Evolutionary conservation across 169 alveolate genomes (phyloP), one percentile per base, ranked within the genome.

Genomic region (Blepharisma undulans): DNA sequence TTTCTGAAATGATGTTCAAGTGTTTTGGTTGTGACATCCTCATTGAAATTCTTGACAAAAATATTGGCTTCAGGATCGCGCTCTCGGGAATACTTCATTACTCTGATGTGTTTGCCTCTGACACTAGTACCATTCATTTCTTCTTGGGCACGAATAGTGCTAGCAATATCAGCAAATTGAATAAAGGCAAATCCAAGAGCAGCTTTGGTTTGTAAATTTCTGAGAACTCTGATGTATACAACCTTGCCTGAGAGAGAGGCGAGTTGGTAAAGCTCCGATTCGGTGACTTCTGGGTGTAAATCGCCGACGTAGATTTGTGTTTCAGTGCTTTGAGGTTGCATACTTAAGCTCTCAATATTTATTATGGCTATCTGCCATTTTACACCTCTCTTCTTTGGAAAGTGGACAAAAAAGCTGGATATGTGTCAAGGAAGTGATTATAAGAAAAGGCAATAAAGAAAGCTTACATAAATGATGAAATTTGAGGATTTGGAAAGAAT

Each of bases 151-250:
- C 72, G 29, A 25, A 21, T 22, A 21, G 89, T 74, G 33, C 60
- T 25, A 18, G 29, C 22, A 4, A n/a, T 22, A 4, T 82, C 78
- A 25, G 72, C 48, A 59, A 82, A 82, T n/a, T 32, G 33, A 21
- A 59, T 59, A 59, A 82, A 82, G 29, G 89, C 89, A 32, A 25
- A 82, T n/a, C 89, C 89, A 30, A 79, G 87, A 79, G 87, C 29
- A 7, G 25, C 87, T 27, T 33, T 27, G 34, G 87, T 79, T 33
- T 79, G 72, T 29, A 79, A 79, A 33, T 79, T 25, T n/a, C 87
- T 25, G 29, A 79, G 87, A 34, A 79, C 34, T 1, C 87, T 10
- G 7, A 79, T 79, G 61, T 79, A 79, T 21, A 33, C 60, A 25
- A 79, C 87, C 72, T 79, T 22, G 61, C 87, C 87, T 14, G 29